Evolutionary conservation across 2,329 filamentous ascomycete genomes (phyloP).

Genomic region (Achaetomium macrosporum): DNA sequence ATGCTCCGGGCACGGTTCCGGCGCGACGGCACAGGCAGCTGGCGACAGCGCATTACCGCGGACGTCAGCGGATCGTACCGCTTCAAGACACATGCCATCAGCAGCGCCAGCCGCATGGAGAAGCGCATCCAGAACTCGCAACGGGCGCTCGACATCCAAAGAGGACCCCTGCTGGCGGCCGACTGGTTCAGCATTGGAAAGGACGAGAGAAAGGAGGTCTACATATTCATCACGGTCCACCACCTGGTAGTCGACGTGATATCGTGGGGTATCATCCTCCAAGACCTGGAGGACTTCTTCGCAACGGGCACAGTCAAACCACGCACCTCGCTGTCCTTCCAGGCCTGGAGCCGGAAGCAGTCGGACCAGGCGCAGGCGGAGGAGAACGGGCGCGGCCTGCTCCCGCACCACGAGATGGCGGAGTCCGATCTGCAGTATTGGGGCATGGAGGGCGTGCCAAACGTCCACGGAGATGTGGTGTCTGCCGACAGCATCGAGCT

Average conservation of each 20-base stretch:
- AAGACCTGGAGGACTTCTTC: conserved; percentile 38
- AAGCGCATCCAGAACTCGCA: conserved; percentile 21
- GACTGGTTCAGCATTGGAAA: conserved; percentile 20
- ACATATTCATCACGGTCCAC: conserved; percentile 30
- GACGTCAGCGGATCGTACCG: conserved; percentile 20
- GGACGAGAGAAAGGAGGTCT: conserved; percentile 5
- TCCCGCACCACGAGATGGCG: conserved; percentile 18
- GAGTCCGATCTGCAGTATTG: conserved; percentile 22
- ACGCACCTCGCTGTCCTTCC: conserved; percentile 28
- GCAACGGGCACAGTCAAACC: conserved; percentile 16
- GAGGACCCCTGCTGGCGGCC: conserved; percentile 25
- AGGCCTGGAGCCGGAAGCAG: conserved; percentile 34
- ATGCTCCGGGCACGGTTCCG: conserved; percentile 35
- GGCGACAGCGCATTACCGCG: conserved; percentile 27
- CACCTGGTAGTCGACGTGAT: conserved; percentile 40
- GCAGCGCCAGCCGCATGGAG: conserved; percentile 15
- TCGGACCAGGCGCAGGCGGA: conserved; percentile 8
- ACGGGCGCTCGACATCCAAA: conserved; percentile 17
- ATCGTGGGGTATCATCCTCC: conserved; percentile 41
- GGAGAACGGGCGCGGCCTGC: conserved; percentile 10
- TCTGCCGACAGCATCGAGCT: background rate
- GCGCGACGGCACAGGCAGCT: conserved; percentile 17
- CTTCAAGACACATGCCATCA: conserved; percentile 21
- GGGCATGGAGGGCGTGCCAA: conserved; percentile 23
- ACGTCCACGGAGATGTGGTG: conserved; percentile 20